Evolutionary conservation across 768 basidiomycete genomes (phyloP), one percentile per base, ranked within the genome.

Genomic region (Russula abietina): DNA sequence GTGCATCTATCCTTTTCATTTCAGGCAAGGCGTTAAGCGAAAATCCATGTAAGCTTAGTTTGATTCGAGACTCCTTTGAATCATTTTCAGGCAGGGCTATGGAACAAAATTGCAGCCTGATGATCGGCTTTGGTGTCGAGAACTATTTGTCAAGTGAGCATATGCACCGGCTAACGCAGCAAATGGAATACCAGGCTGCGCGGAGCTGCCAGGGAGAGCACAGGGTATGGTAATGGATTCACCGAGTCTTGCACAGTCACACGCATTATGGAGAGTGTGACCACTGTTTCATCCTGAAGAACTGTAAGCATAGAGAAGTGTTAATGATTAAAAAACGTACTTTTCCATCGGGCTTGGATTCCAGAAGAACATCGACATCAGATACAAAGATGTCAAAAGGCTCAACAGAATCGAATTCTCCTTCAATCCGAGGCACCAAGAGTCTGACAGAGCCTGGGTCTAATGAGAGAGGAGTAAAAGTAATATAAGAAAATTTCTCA

Each of bases 61-160:
- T 84, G 64, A 96, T 72, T 59, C 80, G 80, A 1, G 91, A 91
- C 71, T 93, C 89, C 75, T 96, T 95, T n/a, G 82, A 78, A 1
- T 76, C 78, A 0, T 85, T 81, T 59, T 80, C 83, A 2, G 85
- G 80, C 14, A 86, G 76, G 2, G 79, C 73, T 2, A 84, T 70
- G 0, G 93, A 93, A 11, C 79, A 79, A 69, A 93, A 84, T n/a
- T 82, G 79, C 19, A 88, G 72, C 61, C 86, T 84, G 52, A 91
- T 55, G 26, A 85, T 71, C 3, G 86, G 79, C 55, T 75, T 80
- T 11, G 82, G 73, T 19, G 75, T 63, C 1, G 68, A 65, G 30
- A 61, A 55, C 73, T 74, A 59, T 11, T n/a, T 4, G 52, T 32
- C 24, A 39, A 17, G 36, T 59, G 38, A 65, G 60, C 57, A 24